Percentiles rank a stretch among this genome's conserved stretches.
phyloP scores from a whole-genome alignment of 108 stramenopile genomes.

The Nannochloropsis oceanica region DNA sequence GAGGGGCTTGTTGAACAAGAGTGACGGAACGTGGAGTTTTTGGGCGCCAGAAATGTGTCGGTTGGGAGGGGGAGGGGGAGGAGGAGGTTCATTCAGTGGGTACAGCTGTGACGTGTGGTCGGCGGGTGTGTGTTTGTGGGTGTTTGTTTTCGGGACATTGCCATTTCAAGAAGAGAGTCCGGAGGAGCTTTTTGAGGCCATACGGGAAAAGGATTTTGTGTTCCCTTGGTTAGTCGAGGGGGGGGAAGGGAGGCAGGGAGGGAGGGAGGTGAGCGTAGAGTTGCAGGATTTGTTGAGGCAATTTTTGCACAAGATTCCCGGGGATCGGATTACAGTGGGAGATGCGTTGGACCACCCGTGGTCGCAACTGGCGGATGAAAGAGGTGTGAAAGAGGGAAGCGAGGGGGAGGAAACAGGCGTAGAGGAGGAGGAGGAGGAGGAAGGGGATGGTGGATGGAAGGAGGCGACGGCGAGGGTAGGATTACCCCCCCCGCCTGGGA shows the following conservation, averaged over 20 bases:
- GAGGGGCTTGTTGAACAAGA: background rate
- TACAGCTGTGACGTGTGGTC: constrained; percentile 36
- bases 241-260: background rate
- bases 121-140: constrained; percentile 29
- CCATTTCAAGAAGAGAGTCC: constrained; percentile 10
- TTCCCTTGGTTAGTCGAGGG: background rate
- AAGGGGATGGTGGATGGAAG: background rate
- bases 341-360: constrained; percentile 7
- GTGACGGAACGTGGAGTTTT: background rate
- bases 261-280: background rate
- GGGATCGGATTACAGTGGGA: constrained; percentile 1
- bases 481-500: background rate
- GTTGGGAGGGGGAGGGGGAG: background rate
- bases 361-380: background rate
- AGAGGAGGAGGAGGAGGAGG: background rate
- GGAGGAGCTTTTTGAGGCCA: constrained; percentile 10
- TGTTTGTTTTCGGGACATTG: constrained; percentile 21
- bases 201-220: background rate
- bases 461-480: background rate
- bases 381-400: background rate
- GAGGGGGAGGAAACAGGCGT: background rate
- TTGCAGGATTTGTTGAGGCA: background rate
- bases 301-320: constrained; percentile 1
- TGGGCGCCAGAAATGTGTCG: background rate
- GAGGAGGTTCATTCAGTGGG: constrained; percentile 1